Evolutionary conservation across 2,329 filamentous ascomycete genomes (phyloP).

Genomic region (Sarocladium kiliense): DNA sequence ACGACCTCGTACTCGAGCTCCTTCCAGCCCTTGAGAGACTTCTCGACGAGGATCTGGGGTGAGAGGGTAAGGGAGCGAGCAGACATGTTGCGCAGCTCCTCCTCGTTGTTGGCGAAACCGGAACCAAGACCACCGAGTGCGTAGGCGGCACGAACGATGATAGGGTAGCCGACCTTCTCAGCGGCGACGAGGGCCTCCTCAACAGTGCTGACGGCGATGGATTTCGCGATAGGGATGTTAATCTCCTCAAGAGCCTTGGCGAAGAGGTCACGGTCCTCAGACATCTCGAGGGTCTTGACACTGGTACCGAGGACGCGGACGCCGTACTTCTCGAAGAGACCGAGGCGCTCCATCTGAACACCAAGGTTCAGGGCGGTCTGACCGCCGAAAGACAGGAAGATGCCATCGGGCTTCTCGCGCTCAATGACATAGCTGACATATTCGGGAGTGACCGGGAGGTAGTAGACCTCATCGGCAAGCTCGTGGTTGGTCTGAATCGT

Average conservation of each 20-base stretch:
- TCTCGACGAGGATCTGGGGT: constrained; percentile 95
- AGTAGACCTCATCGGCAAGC: constrained; percentile 96
- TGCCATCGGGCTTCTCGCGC: constrained; percentile 90
- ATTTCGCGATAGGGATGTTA: constrained; percentile 94
- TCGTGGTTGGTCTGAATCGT: constrained; percentile 97
- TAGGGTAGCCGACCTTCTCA: constrained; percentile 84
- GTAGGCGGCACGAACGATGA: constrained; percentile 96
- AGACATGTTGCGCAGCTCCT: constrained; percentile 90
- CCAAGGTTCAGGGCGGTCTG: constrained; percentile 96
- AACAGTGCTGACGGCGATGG: constrained; percentile 83
- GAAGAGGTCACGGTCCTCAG: constrained; percentile 94
- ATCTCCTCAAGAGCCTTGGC: constrained; percentile 95
- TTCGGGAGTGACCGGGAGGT: constrained; percentile 94
- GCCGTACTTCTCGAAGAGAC: constrained; percentile 89
- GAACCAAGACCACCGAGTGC: constrained; percentile 94
- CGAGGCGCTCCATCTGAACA: constrained; percentile 95
- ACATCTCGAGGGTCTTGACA: constrained; percentile 88
- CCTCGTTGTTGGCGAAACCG: constrained; percentile 89
- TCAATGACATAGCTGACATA: constrained; percentile 98
- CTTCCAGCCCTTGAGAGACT: constrained; percentile 99
- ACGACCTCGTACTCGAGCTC: constrained; percentile 99
- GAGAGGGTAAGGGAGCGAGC: constrained; percentile 89
- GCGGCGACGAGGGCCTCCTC: constrained; percentile 91
- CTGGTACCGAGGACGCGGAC: constrained; percentile 95
- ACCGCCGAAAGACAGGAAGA: constrained; percentile 94